Base-by-base conservation (phyloP, 2,329 filamentous ascomycete species). In the Botrytis fabae region DNA sequence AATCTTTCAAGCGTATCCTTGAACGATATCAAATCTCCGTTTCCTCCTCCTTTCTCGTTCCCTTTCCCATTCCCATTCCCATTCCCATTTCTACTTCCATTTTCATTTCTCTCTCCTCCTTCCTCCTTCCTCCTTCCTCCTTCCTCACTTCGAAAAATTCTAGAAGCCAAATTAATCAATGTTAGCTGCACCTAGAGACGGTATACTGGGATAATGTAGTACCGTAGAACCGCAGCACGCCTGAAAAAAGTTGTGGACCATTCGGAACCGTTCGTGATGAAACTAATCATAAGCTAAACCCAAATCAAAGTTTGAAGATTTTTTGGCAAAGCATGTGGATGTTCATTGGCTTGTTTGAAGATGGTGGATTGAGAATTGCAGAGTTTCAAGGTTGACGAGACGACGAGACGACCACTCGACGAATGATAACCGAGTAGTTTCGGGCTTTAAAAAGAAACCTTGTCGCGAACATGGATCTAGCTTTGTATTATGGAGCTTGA, bases 341-440 rank as follows among this genome's bases (percentile, higher is more conserved):
- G 16, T 51, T 51, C 32, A 66, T 66, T 66, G 63, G 63, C 10
- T 38, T 66, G 63, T 66, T 51, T 38, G 63, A 38, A 51, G 22
- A 22, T 38, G 44, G 44, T 66, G 63, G 63, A 51, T 35, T 38
- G 28, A 38, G 25, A 64, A 32, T 64, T 61, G 32, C 10, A 40
- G n/a, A 18, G 40, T 44, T 66, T 66, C 32, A 40, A 22, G 64
- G 64, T 66, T 66, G 64, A 40, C 64, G 46, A 66, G 64, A 66
- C 64, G 64, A 66, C 46, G 32, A 66, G 32, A 38, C 14, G 38
- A 40, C 14, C 7, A 12, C 4, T 18, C n/a, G 51, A 28, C 51
- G 51, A 57, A 57, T 57, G 16, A 28, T 18, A 28, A 28, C 1
- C 51, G 2, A 32, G 51, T 16, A 54, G 64, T 46, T 66, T 28